Base-by-base conservation (phyloP, 768 basidiomycete species). In the Pisolithus microcarpus region DNA sequence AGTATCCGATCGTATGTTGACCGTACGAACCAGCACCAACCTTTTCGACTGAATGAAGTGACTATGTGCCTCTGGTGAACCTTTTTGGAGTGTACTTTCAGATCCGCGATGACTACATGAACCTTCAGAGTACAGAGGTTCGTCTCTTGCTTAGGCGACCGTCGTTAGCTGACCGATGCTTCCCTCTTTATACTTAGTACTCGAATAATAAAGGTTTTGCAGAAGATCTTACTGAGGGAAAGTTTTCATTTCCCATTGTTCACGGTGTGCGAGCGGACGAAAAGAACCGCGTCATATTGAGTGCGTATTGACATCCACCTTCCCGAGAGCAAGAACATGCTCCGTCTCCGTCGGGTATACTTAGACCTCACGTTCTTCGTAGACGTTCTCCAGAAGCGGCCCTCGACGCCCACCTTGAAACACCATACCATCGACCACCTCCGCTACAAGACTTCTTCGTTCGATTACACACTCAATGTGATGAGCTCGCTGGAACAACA, bases 41-140 rank as follows among this genome's bases (percentile, higher is more conserved):
- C 5, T 34, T 15, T 34, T 34, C 13, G 34, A 15, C 5, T 13
- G 13, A 15, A 34, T 34, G 3, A 37, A 96, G 91, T 9, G 83
- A 97, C 66, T 96, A 91, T 56, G 82, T 95, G 1, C 91, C 93
- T 0, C 76, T 98, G 2, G 89, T 95, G 55, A 96, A 96, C 65
- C 78, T 96, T 9, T 87, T 97, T 53, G 91, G 94, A 2, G 81
- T 96, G n/a, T 87, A 83, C 60, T 96, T 92, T 66, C 95, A 98
- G 65, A 94, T 98, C 58, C 73, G 93, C n/a, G 95, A 98, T 59
- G 95, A 97, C 65, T 87, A 93, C 43, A 91, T 95, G 88, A 97
- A 97, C 60, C 71, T 97, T 23, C 85, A 94, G 61, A 91, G 88
- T 44, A 77, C 79, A 16, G 82, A 93, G 75, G 92, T 91, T 58